These are phyloP conservation scores for Fusarium goolgardi DNA, from an alignment of 2,329 filamentous ascomycete species.

Conservation along the genomic window DNA sequence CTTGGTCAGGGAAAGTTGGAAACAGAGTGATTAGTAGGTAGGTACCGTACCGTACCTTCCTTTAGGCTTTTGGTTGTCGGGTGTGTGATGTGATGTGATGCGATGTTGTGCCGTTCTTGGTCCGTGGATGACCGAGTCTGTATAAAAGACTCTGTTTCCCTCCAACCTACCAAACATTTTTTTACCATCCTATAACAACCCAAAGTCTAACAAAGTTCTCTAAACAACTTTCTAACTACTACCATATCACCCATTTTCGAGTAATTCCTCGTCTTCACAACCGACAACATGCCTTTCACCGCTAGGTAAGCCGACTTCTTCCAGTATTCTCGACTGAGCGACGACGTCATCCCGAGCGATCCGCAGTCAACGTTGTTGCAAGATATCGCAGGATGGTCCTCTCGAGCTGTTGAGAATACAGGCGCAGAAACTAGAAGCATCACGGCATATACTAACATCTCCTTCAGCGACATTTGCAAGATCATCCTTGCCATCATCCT, in stretches of 20 bases:
- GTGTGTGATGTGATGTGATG: constrained; percentile 34
- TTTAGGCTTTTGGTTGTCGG: not conserved
- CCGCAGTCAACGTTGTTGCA: constrained; percentile 26
- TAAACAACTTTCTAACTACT: constrained; percentile 18
- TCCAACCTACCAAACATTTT: constrained; percentile 7
- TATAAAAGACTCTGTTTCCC: constrained; percentile 45
- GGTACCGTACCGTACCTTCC: not conserved
- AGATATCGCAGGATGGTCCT: constrained; percentile 1
- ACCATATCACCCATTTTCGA: constrained; percentile 21
- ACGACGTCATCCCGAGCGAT: constrained; percentile 40
- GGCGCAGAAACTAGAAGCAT: not conserved
- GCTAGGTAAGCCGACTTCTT: constrained; percentile 59
- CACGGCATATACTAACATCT: constrained; percentile 19
- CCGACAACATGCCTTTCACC: constrained; percentile 68
- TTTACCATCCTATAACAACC: constrained; percentile 17
- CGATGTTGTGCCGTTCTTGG: constrained; percentile 26
- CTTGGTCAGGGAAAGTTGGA: constrained; percentile 42
- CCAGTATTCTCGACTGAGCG: constrained; percentile 5
- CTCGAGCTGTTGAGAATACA: not conserved
- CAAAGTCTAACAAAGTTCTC: constrained; percentile 12
- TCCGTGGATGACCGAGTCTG: constrained; percentile 20
- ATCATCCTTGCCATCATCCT: constrained; percentile 89
- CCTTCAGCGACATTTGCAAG: constrained; percentile 68
- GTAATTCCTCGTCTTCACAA: constrained; percentile 30
- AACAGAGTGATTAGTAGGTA: constrained; percentile 30